These are phyloP conservation scores for Tylopilus sp. DNA, from an alignment of 1,284 basidiomycete genomes.

Conservation along the genomic window DNA sequence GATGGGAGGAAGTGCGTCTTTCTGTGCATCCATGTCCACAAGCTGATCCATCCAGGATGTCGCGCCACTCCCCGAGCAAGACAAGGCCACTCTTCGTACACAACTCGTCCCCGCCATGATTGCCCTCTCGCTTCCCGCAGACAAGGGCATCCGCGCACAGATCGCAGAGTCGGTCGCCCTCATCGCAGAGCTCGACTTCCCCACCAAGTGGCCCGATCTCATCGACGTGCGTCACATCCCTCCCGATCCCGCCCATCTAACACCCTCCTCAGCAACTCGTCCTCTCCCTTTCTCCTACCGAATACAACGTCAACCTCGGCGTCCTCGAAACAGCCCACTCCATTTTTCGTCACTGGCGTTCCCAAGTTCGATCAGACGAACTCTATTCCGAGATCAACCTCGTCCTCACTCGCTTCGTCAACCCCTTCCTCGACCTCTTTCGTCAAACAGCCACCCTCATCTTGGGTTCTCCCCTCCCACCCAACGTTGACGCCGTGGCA, in stretches of 20 bases:
- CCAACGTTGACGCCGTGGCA: constrained; percentile 65
- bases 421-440: constrained; percentile 89
- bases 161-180: constrained; percentile 91
- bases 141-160: constrained; percentile 81
- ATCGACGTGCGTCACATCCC: constrained; percentile 74
- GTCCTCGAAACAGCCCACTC: constrained; percentile 96
- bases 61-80: constrained; percentile 67
- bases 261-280: constrained; percentile 79
- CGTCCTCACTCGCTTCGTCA: constrained; percentile 87
- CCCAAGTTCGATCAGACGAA: constrained; percentile 88
- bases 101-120: constrained; percentile 89
- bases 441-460: constrained; percentile 69
- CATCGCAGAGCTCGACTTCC: constrained; percentile 91
- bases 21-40: not conserved
- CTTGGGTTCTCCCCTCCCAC: constrained; percentile 54
- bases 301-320: constrained; percentile 90
- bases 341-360: constrained; percentile 95
- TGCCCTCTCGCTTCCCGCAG: constrained; percentile 71
- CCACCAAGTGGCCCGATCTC: constrained; percentile 84
- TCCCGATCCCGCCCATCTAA: constrained; percentile 27
- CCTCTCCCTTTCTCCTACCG: constrained; percentile 76
- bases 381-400: constrained; percentile 95
- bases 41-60: constrained; percentile 58
- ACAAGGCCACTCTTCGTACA: constrained; percentile 75
- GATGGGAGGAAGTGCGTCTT: constrained; percentile 86